phyloP scores from a whole-genome alignment of 1,139 yeast genomes.

The Scheffersomyces parashehatae region DNA sequence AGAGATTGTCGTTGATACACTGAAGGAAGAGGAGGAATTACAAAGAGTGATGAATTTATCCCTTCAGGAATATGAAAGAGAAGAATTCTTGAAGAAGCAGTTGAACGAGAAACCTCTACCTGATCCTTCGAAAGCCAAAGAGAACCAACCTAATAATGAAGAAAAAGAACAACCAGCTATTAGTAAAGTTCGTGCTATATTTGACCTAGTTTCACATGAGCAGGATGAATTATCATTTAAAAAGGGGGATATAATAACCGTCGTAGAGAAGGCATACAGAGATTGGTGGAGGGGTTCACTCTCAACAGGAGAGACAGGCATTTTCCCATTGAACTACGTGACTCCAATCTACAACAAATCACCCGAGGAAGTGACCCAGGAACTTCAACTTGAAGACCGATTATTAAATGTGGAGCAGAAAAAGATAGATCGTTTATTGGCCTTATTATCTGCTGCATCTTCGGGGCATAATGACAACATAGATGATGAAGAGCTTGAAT shows the following conservation, averaged over 20 bases:
- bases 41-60: slow-evolving; percentile 79
- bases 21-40: slow-evolving; percentile 76
- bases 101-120: slow-evolving; percentile 34
- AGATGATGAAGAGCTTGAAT: slow-evolving; percentile 42
- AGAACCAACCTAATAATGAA: slow-evolving; percentile 6
- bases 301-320: slow-evolving; percentile 72
- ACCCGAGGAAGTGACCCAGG: slow-evolving; percentile 41
- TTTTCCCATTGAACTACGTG: slow-evolving; percentile 93
- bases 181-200: slow-evolving; percentile 74
- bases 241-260: slow-evolving; percentile 78
- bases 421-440: slow-evolving; percentile 25
- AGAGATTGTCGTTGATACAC: slow-evolving; percentile 33
- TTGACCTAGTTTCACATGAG: slow-evolving; percentile 73
- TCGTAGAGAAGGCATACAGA: slow-evolving; percentile 81
- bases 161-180: slow-evolving; percentile 8
- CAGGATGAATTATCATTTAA: slow-evolving; percentile 71
- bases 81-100: slow-evolving; percentile 30
- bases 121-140: slow-evolving; percentile 10
- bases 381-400: slow-evolving; percentile 29
- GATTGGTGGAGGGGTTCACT: slow-evolving; percentile 97
- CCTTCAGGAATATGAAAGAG: slow-evolving; percentile 59
- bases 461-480: slow-evolving; percentile 21
- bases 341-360: slow-evolving; percentile 73
- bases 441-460: slow-evolving; percentile 46
- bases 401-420: slow-evolving; percentile 32